Evolutionary conservation across 768 basidiomycete genomes (phyloP), one percentile per base, ranked within the genome.

Genomic region (Coprinellus aureogranulatus): DNA sequence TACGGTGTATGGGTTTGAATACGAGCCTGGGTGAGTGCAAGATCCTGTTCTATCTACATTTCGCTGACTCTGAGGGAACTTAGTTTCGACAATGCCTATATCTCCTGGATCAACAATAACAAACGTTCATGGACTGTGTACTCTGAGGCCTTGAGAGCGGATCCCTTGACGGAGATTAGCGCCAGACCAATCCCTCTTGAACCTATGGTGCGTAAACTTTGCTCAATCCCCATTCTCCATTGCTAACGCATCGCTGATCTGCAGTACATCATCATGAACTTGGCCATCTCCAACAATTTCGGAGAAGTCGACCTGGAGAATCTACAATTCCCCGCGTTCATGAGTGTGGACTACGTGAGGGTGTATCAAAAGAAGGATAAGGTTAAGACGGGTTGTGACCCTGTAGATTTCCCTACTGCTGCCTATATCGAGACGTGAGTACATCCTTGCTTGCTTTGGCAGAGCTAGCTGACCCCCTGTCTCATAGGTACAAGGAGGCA

Each of bases 321-420:
- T 41, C 65, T 89, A 27, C 65, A 70, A 20, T 80, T 86, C 68
- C 82, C 82, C 2, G 68, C 77, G 23, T 74, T 71, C 18, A 85
- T 93, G 87, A 70, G 72, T 53, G 70, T 94, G 44, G 92, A 94
- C 67, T 94, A 85, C 55, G 82, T 94, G 48, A 81, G 92, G 9
- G 86, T 95, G 2, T 87, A 86, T 63, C 85, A 86, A 60, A 73
- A 71, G 12, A 72, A 75, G 52, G 72, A 77, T 54, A 55, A 67
- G 46, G 68, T 75, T 37, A 85, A 83, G 59, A 72, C 83, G 52
- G 85, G 86, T 1, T 88, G 86, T 61, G 87, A 91, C 65, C 90
- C 92, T 5, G 60, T 65, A 2, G 77, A 79, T 14, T 84, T 78
- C 67, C 92, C 93, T 0, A 95, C 93, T 0, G 67, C 74, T 12